phyloP scores from a whole-genome alignment of 2,329 filamentous ascomycete genomes.

The Ilyonectria mors-panacis region DNA sequence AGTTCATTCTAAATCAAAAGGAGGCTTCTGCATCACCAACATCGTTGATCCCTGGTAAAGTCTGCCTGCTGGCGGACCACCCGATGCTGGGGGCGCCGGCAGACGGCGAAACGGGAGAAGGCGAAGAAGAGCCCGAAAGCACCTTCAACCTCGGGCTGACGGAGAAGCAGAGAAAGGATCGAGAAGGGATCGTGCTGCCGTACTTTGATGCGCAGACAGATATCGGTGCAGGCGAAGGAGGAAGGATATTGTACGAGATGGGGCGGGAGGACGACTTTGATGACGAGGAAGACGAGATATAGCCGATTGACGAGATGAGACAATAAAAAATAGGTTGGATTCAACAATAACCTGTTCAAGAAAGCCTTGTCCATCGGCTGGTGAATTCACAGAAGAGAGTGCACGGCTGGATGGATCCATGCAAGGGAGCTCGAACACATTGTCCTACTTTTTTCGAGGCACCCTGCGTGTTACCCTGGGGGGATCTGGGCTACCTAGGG shows the following conservation, averaged over 20 bases:
- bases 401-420: background rate
- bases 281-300: constrained; percentile 95
- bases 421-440: background rate
- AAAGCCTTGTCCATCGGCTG: background rate
- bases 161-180: constrained; percentile 88
- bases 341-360: background rate
- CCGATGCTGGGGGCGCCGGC: constrained; percentile 72
- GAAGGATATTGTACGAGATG: constrained; percentile 97
- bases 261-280: constrained; percentile 97
- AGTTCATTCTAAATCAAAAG: constrained; percentile 66
- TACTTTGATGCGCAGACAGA: constrained; percentile 97
- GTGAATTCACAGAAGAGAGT: background rate
- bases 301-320: constrained; percentile 30
- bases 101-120: constrained; percentile 54
- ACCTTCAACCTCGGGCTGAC: constrained; percentile 92
- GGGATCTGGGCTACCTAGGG: background rate
- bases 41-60: constrained; percentile 49
- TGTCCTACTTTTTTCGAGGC: background rate
- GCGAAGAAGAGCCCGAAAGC: constrained; percentile 73
- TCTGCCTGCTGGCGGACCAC: constrained; percentile 82
- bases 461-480: background rate
- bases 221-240: constrained; percentile 84
- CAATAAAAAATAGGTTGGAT: background rate
- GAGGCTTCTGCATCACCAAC: constrained; percentile 20
- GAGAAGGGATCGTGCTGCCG: constrained; percentile 91